A percentile compares a stretch with the other conserved stretches of the same genome.
These are phyloP conservation scores for Blepharisma stoltei DNA, from an alignment of 73 alveolate species.

Conservation along the genomic window DNA sequence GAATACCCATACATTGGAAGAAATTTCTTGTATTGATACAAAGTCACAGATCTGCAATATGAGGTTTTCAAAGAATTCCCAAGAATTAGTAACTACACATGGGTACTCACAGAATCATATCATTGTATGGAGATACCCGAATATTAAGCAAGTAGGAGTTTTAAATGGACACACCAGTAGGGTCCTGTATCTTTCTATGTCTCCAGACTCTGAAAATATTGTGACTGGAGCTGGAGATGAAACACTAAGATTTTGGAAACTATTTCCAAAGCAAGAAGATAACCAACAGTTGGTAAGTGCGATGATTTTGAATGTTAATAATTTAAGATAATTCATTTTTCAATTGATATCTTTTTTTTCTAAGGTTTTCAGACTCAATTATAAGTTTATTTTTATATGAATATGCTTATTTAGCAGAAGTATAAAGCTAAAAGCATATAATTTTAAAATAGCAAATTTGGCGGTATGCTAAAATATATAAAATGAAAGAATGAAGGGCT, in stretches of 20 bases:
- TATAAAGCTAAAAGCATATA: no score
- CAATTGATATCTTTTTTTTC: no score
- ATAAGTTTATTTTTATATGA: no score
- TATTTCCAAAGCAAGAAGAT: constrained; percentile 64
- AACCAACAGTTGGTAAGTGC: no score
- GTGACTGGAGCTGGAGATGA: constrained; percentile 98
- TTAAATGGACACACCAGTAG: constrained; percentile 94
- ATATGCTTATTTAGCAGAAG: no score
- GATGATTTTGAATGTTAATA: no score
- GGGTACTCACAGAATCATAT: constrained; percentile 90
- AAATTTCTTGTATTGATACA: constrained; percentile 75
- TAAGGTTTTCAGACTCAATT: no score
- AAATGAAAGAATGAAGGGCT: no score
- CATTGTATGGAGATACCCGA: constrained; percentile 92
- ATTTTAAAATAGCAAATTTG: no score
- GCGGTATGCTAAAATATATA: no score
- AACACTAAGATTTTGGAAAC: constrained; percentile 94
- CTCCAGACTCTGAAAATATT: constrained; percentile 91
- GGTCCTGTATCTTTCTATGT: constrained; percentile 86
- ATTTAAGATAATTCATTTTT: no score
- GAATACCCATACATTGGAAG: constrained; percentile 82
- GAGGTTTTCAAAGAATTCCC: constrained; percentile 82
- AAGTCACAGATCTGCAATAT: constrained; percentile 92
- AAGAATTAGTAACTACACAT: constrained; percentile 93
- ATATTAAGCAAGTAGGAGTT: constrained; percentile 81